Conservation (phyloP, 805 yeast genomes). For the Pichia phayaonensis region DNA sequence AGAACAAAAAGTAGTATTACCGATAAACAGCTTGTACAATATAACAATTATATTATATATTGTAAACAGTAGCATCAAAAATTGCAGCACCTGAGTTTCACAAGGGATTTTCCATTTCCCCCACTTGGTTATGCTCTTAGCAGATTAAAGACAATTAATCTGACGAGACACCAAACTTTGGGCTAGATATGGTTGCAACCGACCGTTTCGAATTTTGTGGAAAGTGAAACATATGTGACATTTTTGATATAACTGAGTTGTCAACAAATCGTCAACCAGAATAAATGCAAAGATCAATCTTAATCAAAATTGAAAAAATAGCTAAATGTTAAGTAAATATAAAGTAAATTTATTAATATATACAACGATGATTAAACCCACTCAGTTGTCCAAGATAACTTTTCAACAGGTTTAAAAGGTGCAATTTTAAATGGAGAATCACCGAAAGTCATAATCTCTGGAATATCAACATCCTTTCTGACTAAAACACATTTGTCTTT, state of each 20-base stretch:
- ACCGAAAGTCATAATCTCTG: constrained; percentile 44
- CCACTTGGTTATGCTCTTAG: background rate
- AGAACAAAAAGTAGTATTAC: background rate
- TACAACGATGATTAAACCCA: constrained; percentile 40
- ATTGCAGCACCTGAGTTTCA: too few species aligned
- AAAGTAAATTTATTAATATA: background rate
- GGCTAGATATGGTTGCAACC: too few species aligned
- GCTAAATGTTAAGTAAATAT: too few species aligned
- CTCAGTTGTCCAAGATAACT: constrained; percentile 61
- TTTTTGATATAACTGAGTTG: too few species aligned
- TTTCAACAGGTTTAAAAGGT: constrained; percentile 82
- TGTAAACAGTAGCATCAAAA: too few species aligned
- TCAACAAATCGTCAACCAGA: too few species aligned
- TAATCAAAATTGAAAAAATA: too few species aligned
- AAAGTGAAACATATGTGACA: too few species aligned
- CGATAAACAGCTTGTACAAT: background rate
- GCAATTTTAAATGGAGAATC: constrained; percentile 46
- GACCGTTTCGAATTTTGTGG: too few species aligned
- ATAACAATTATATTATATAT: background rate
- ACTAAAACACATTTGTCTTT: constrained; percentile 48
- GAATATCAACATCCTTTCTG: constrained; percentile 46
- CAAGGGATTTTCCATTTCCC: background rate
- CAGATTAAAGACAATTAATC: background rate
- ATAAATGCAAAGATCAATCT: too few species aligned
- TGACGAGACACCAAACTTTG: background rate